These are phyloP conservation scores for Graphiopsis chlorocephala DNA, from an alignment of 2,329 filamentous ascomycete species.

Conservation along the genomic window DNA sequence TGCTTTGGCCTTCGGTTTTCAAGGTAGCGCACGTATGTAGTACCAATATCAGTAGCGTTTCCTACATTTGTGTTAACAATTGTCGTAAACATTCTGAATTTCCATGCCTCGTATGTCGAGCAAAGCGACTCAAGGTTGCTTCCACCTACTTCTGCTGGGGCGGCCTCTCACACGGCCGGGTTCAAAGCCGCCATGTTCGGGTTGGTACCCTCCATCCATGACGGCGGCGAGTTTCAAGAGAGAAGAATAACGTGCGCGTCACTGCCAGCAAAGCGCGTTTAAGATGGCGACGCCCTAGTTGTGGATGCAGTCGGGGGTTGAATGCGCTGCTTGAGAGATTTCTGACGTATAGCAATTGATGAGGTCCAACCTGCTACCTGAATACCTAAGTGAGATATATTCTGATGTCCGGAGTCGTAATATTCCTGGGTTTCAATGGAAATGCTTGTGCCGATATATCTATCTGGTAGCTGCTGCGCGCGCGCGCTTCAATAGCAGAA, in stretches of 20 bases:
- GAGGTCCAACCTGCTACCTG: background rate
- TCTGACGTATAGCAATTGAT: background rate
- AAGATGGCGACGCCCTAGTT: background rate
- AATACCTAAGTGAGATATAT: background rate
- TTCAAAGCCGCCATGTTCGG: constrained; percentile 29
- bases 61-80: constrained; percentile 17
- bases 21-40: constrained; percentile 68
- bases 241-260: background rate
- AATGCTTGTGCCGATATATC: background rate
- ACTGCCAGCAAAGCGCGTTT: background rate
- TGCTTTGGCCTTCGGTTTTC: constrained; percentile 75
- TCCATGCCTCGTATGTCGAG: background rate
- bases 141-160: constrained; percentile 21
- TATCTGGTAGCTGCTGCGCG: background rate
- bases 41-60: constrained; percentile 37
- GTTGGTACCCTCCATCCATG: constrained; percentile 28
- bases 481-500: constrained; percentile 3
- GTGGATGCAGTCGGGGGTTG: background rate
- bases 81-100: background rate
- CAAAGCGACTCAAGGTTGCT: background rate
- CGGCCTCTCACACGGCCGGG: constrained; percentile 22
- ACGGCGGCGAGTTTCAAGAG: constrained; percentile 15
- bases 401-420: background rate
- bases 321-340: background rate
- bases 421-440: background rate